Evolutionary conservation across 2,329 filamentous ascomycete genomes (phyloP).

Genomic region (Talaromyces atroroseus): DNA sequence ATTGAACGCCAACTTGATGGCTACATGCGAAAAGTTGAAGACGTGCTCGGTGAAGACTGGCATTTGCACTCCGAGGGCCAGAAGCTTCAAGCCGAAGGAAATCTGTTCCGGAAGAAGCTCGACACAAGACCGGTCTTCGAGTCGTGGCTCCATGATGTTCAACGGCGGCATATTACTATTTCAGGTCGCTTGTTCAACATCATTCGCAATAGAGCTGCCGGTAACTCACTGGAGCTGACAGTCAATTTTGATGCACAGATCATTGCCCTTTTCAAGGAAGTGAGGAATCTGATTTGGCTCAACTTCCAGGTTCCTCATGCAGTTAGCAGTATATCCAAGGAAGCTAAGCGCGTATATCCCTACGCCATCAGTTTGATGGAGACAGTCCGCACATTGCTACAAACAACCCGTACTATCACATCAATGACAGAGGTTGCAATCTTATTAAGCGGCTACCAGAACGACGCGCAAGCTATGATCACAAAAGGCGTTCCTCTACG

Average conservation of each 20-base stretch:
- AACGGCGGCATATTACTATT: constrained; percentile 82
- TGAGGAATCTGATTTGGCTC: constrained; percentile 90
- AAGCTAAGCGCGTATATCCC: constrained; percentile 97
- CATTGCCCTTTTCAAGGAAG: constrained; percentile 97
- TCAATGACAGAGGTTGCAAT: constrained; percentile 84
- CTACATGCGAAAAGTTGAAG: constrained; percentile 99
- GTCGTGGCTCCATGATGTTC: constrained; percentile 88
- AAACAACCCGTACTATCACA: constrained; percentile 77
- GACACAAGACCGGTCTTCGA: constrained; percentile 92
- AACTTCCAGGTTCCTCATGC: constrained; percentile 91
- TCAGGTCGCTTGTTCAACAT: constrained; percentile 89
- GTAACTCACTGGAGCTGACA: constrained; percentile 77
- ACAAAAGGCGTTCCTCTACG: constrained; percentile 81
- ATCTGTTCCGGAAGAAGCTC: constrained; percentile 91
- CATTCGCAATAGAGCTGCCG: constrained; percentile 78
- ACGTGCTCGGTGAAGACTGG: constrained; percentile 93
- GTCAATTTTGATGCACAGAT: constrained; percentile 98
- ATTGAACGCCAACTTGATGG: constrained; percentile 93
- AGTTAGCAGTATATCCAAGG: constrained; percentile 92
- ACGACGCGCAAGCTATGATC: constrained; percentile 79
- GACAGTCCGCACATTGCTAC: constrained; percentile 86
- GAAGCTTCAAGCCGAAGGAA: constrained; percentile 85
- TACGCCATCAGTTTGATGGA: constrained; percentile 98
- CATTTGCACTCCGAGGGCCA: constrained; percentile 89
- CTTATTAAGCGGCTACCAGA: constrained; percentile 83